These are phyloP conservation scores for Scutellaria baicalensis DNA, from an alignment of 257 asterid genomes.

Conservation along the genomic window DNA sequence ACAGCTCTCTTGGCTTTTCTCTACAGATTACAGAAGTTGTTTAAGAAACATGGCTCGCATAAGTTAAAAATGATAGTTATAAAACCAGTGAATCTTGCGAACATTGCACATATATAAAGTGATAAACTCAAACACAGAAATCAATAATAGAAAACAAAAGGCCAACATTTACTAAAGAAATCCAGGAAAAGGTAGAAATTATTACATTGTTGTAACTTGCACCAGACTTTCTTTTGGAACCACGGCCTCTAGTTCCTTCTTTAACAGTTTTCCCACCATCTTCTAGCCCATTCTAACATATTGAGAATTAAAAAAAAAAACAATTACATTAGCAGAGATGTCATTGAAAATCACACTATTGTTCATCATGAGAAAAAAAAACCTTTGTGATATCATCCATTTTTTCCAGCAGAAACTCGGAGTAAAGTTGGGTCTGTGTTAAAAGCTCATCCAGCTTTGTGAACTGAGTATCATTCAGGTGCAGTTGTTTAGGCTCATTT, in stretches of 20 bases:
- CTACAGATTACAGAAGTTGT: constrained; percentile 25
- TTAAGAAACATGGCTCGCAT: background rate
- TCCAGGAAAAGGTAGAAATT: background rate
- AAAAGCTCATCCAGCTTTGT: constrained; percentile 88
- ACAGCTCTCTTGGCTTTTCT: constrained; percentile 92
- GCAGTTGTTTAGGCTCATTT: constrained; percentile 30
- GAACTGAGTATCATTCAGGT: constrained; percentile 60
- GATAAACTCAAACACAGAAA: background rate
- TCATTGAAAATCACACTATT: background rate
- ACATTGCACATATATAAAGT: background rate
- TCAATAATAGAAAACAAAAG: background rate
- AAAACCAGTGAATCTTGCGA: background rate
- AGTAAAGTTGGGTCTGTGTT: constrained; percentile 82
- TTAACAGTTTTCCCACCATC: constrained; percentile 33
- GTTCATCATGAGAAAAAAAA: constrained; percentile 10
- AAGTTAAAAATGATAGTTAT: background rate
- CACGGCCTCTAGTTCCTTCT: constrained; percentile 56
- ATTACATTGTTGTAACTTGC: constrained; percentile 55
- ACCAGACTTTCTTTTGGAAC: constrained; percentile 66
- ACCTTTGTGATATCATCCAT: constrained; percentile 89
- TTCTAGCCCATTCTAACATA: constrained; percentile 46
- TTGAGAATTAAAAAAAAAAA: constrained; percentile 4
- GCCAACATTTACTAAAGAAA: background rate
- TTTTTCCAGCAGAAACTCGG: constrained; percentile 90
- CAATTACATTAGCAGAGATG: constrained; percentile 12